Evolutionary conservation across 2,329 filamentous ascomycete genomes (phyloP).

Genomic region (Polytolypa hystricis): DNA sequence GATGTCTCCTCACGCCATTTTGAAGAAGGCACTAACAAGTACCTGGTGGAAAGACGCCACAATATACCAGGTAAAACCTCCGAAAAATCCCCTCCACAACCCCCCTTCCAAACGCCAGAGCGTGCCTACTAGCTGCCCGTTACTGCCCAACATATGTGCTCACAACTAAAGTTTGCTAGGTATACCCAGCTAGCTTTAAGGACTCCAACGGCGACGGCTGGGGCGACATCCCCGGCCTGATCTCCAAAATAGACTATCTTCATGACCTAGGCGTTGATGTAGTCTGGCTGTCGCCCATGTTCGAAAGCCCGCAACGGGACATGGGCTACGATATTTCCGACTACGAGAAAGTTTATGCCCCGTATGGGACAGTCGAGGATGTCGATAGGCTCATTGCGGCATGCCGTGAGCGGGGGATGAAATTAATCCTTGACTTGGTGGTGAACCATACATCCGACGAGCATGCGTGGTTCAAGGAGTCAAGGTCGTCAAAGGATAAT

Average conservation of each 20-base stretch:
- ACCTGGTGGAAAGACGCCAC: constrained; percentile 30
- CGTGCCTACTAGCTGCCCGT: too few relatives aligned
- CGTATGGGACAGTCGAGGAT: constrained; percentile 52
- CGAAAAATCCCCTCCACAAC: not conserved
- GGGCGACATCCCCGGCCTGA: constrained; percentile 54
- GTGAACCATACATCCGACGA: constrained; percentile 62
- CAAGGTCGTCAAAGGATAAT: constrained; percentile 44
- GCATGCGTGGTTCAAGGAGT: constrained; percentile 58
- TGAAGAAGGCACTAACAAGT: constrained; percentile 3
- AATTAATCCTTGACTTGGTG: constrained; percentile 60
- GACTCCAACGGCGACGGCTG: constrained; percentile 48
- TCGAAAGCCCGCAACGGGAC: constrained; percentile 52
- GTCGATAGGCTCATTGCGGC: constrained; percentile 47
- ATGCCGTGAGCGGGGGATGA: constrained; percentile 50
- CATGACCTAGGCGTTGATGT: constrained; percentile 50
- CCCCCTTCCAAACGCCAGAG: too few relatives aligned
- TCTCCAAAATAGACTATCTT: constrained; percentile 51
- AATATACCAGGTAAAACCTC: constrained; percentile 19
- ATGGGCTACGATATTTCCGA: constrained; percentile 62
- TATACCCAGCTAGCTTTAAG: constrained; percentile 28
- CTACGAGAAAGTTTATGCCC: constrained; percentile 50
- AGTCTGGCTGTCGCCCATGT: constrained; percentile 58
- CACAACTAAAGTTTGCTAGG: constrained; percentile 4
- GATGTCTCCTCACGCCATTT: constrained; percentile 8
- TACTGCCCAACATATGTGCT: too few relatives aligned